Conservation (phyloP, 805 yeast species). For the Ogataea wickerhamii region DNA sequence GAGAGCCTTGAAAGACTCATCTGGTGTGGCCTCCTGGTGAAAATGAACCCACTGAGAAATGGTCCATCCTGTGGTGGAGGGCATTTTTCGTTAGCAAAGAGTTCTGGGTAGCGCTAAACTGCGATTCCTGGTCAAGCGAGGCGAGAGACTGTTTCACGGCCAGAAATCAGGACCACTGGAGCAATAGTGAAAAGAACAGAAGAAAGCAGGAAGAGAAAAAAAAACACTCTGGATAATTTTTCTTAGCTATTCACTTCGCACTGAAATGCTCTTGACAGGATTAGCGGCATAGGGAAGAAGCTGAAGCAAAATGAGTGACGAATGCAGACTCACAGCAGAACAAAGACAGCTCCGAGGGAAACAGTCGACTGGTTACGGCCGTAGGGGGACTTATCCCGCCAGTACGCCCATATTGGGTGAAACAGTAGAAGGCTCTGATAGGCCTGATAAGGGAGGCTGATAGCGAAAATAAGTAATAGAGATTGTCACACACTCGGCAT, state of each 20-base stretch:
- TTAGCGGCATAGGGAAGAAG: neutral
- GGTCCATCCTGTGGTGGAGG: conserved; percentile 66
- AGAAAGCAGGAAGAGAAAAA: neutral
- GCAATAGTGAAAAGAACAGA: neutral
- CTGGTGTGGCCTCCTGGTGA: conserved; percentile 60
- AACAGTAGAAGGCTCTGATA: neutral
- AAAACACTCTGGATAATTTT: too few species aligned
- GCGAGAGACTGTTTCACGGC: neutral
- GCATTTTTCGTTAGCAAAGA: conserved; percentile 4
- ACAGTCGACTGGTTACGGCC: neutral
- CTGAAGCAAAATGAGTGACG: neutral
- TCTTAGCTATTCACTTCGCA: too few species aligned
- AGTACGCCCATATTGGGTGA: too few species aligned
- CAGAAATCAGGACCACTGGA: neutral
- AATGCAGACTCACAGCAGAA: neutral
- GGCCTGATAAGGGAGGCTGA: conserved; percentile 1
- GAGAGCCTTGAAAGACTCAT: conserved; percentile 53
- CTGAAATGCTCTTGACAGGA: too few species aligned
- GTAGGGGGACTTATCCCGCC: neutral
- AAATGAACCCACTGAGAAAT: conserved; percentile 70
- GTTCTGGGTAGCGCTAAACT: neutral
- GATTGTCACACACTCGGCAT: neutral
- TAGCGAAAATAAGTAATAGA: neutral
- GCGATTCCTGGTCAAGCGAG: neutral
- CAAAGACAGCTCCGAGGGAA: neutral